Base-by-base conservation (phyloP, 495 filamentous ascomycete species). In the Talaromyces proteolyticus region DNA sequence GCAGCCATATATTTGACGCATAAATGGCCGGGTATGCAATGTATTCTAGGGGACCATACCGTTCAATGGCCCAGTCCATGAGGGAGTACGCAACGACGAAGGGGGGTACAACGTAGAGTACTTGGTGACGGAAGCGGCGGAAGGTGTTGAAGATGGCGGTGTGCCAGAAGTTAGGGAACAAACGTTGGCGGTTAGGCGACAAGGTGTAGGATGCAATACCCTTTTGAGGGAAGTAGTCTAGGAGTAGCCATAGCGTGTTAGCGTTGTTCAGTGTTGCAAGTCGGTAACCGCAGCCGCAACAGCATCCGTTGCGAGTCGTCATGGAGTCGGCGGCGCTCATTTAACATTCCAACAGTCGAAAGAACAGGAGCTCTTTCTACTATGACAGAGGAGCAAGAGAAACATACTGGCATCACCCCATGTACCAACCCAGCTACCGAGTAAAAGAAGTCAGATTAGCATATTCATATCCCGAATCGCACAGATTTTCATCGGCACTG, bases 41-140 rank as follows among this genome's bases (percentile, higher is more conserved):
- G 29, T 14, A 8, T 8, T 34, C 29, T 14, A 21, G 26, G 4
- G 24, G 19, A 42, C n/a, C 12, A 40, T 81, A 94, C 91, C 82
- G 76, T 64, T 89, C 82, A 62, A 80, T 79, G 49, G 91, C 91
- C 91, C 91, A 96, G 61, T 88, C 74, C 83, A 95, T 85, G 52
- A 78, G 55, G 53, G 81, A 74, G 72, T 96, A 96, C 51, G 79
- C 88, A 53, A 74, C 58, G 52, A 90, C 53, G 56, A 93, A 72
- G 25, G 91, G 86, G 23, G 91, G 89, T n/a, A 75, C 76, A 63
- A 87, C 76, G 76, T 91, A 96, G 57, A 95, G 77, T 55, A 86
- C 78, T 77, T 95, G 87, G 49, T 74, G 62, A 57, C 68, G 69
- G 68, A 70, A 77, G 52, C 80, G 66, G 49, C 80, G 75, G 70